Base-by-base conservation (phyloP, 1,284 basidiomycete species). In the Fomes fomentarius region DNA sequence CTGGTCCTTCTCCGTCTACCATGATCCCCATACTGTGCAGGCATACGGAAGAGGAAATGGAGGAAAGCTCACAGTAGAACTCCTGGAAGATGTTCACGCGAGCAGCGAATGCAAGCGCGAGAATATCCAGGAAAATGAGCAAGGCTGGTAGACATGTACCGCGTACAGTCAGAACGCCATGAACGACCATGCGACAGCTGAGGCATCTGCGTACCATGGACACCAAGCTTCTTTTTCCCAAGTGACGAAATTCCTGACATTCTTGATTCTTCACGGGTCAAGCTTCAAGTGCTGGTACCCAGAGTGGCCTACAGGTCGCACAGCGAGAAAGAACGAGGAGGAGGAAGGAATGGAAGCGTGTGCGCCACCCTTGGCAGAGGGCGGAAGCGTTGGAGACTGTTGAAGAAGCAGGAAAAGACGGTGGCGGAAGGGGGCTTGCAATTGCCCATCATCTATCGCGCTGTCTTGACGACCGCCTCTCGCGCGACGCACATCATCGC, bases 1-100 rank as follows among this genome's bases (percentile, higher is more conserved):
- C 9, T 26, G 11, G 14, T 7, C 9, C 31, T 25, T 28, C 3
- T 21, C 35, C 21, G 19, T 34, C 30, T 15, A 35, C 39, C n/a
- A n/a, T n/a, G n/a, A n/a, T n/a, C n/a, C n/a, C n/a, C n/a, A n/a
- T n/a, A n/a, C n/a, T n/a, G n/a, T n/a, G n/a, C n/a, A n/a, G n/a
- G n/a, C n/a, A n/a, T n/a, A n/a, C n/a, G n/a, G n/a, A n/a, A n/a
- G n/a, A 44, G 21, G 11, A 14, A 45, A n/a, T 4, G 52, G 31
- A 56, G 42, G 25, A 42, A 46, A 5, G 19, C 79, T 62, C 61
- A 84, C 83, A 85, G 70, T 80, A 85, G 64, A 79, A 85, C 26
- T 81, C 78, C 62, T 83, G 80, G 63, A 80, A 84, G 19, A 72
- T 66, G 66, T 84, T 84, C 38, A 85, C 78, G 47, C 75, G 73